Evolutionary conservation across 345 rosid genomes (phyloP).

Genomic region (Kandelia obovata): DNA sequence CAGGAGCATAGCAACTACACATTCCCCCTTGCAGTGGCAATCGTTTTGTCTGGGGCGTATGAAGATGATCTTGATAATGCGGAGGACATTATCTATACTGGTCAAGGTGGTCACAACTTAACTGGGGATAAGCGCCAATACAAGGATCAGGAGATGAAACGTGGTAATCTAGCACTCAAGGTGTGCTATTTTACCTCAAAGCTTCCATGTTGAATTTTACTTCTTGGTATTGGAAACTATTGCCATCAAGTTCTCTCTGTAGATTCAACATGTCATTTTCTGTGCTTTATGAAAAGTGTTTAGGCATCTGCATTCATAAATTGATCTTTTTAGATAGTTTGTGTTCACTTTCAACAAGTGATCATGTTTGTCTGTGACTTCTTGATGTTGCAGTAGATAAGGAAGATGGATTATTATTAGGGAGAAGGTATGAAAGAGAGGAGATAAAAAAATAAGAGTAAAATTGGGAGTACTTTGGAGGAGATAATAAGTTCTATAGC

Average conservation of each 20-base stretch:
- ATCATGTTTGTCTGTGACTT: too few relatives aligned
- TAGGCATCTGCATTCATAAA: too few relatives aligned
- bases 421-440: too few relatives aligned
- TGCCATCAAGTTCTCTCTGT: not conserved
- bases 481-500: too few relatives aligned
- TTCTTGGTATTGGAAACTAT: not conserved
- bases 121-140: constrained; percentile 83
- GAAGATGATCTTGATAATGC: constrained; percentile 97
- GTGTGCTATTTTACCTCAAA: constrained; percentile 34
- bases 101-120: constrained; percentile 90
- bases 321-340: too few relatives aligned
- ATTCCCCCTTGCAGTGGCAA: constrained; percentile 68
- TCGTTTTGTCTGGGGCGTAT: constrained; percentile 88
- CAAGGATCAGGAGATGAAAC: constrained; percentile 55
- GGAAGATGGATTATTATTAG: too few relatives aligned
- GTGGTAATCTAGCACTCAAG: constrained; percentile 94
- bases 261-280: too few relatives aligned
- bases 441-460: too few relatives aligned
- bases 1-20: constrained; percentile 50
- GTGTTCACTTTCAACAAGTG: too few relatives aligned
- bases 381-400: too few relatives aligned
- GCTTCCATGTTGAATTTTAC: not conserved
- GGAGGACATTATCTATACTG: constrained; percentile 82
- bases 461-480: too few relatives aligned
- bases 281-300: too few relatives aligned